Conservation (phyloP, 2,329 filamentous ascomycete genomes). For the Exophiala sp. region DNA sequence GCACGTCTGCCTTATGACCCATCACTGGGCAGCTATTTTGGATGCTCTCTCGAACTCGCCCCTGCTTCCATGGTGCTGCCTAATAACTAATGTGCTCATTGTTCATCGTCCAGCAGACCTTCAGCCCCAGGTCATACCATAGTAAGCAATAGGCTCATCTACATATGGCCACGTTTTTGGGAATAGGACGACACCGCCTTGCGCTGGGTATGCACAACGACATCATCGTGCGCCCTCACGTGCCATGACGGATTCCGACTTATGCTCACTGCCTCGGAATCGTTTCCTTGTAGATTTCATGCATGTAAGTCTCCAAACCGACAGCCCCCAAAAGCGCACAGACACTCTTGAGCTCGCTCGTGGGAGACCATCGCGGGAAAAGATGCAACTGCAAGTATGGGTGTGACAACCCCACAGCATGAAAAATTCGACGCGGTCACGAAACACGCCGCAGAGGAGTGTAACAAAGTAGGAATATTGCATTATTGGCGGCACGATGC, state of each 20-base stretch:
- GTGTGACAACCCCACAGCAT: background rate
- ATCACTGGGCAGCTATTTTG: background rate
- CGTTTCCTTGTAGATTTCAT: too few species aligned
- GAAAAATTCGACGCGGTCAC: conserved; percentile 6
- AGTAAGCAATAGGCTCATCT: background rate
- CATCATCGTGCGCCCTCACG: conserved; percentile 18
- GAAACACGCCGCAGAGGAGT: background rate
- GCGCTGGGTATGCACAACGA: conserved; percentile 1
- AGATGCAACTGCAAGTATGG: too few species aligned
- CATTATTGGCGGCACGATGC: conserved; percentile 1
- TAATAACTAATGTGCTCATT: too few species aligned
- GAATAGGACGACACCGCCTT: background rate
- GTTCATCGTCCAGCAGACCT: too few species aligned
- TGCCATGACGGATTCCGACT: background rate
- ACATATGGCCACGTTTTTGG: background rate
- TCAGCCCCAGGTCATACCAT: background rate
- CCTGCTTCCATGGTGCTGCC: too few species aligned
- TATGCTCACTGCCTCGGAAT: background rate
- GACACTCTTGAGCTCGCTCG: too few species aligned
- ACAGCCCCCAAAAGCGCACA: too few species aligned
- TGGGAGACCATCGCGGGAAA: too few species aligned
- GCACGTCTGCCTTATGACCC: background rate
- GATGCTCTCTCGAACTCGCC: too few species aligned
- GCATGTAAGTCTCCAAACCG: too few species aligned
- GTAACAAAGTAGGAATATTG: background rate